phyloP scores from a whole-genome alignment of 768 basidiomycete genomes.

The Tylopilus felleus region DNA sequence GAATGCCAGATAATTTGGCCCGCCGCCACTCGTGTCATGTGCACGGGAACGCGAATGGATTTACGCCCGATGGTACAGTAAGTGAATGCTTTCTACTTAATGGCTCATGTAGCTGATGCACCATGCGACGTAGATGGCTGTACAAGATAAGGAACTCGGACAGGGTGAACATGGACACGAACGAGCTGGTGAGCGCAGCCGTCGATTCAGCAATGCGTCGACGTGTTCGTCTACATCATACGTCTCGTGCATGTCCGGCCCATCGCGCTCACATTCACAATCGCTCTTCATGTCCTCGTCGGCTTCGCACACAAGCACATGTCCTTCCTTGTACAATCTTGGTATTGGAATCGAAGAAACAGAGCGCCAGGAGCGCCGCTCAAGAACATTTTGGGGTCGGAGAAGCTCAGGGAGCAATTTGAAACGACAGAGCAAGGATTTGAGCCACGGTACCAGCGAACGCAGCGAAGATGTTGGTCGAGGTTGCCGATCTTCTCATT shows the following conservation, averaged over 20 bases:
- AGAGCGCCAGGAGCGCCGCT: slow-evolving; percentile 21
- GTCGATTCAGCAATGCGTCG: slow-evolving; percentile 22
- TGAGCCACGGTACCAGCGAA: background rate
- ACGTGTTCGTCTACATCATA: slow-evolving; percentile 17
- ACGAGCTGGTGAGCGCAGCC: background rate
- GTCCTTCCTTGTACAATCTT: slow-evolving; percentile 18
- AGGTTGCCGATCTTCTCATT: background rate
- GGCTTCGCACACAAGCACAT: slow-evolving; percentile 13
- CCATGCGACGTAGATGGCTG: background rate
- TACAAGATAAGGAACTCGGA: slow-evolving; percentile 1
- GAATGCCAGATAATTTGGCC: background rate
- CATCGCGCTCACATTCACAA: slow-evolving; percentile 20
- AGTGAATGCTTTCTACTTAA: background rate
- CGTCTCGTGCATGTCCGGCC: slow-evolving; percentile 19
- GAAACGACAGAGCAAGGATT: slow-evolving; percentile 9
- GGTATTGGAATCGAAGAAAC: slow-evolving; percentile 24
- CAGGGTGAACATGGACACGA: background rate
- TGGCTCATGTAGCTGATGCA: background rate
- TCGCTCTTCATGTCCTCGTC: slow-evolving; percentile 14
- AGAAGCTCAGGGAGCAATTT: slow-evolving; percentile 9
- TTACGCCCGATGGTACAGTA: slow-evolving; percentile 2
- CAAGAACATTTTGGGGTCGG: slow-evolving; percentile 19
- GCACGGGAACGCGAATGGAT: background rate
- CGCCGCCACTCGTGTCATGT: background rate
- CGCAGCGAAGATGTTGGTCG: background rate